Evolutionary conservation across 768 basidiomycete genomes (phyloP), one percentile per base, ranked within the genome.

Genomic region (Kwoniella dejecticola): DNA sequence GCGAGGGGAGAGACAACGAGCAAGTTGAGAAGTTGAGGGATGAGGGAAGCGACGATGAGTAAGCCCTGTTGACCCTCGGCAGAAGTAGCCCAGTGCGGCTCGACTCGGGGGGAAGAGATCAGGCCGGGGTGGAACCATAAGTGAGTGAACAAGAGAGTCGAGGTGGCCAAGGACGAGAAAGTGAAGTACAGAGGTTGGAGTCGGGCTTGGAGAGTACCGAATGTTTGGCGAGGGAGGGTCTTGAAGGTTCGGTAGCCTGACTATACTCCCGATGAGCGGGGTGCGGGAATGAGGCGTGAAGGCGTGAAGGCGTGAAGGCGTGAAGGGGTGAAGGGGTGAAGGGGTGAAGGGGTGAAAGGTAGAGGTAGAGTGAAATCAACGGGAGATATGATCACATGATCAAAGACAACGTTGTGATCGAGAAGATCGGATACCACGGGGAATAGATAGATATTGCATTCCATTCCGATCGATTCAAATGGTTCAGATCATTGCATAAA

Each of bases 101-200:
- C 80, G 47, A 79, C 64, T 50, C 84, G 74, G 61, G 86, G 81
- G 1, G 79, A 75, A 47, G 84, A 60, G 53, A 87, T 85, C 52
- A 82, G 17, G 83, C 85, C 76, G 86, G 88, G 58, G 81, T 83
- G 65, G 78, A 80, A 44, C 82, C 81, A 88, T 85, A 89, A 54
- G 62, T 68, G 78, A 1, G 80, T 81, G 46, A 89, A 76, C 36
- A 73, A 55, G 38, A 91, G 82, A 21, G 79, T 78, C 0, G 83
- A 80, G 26, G 86, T 83, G 31, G 88, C 77, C 23, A 77, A 67
- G 36, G 88, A 83, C 12, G 86, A 87, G 41, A 84, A 74, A 17
- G 82, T 74, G 69, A 91, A 91, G 79, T 89, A 91, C 64, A 88
- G 76, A 1, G 90, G 88, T 79, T 89, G 89, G 0, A 83, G 85